phyloP scores from a whole-genome alignment of 78 protist species.

The Polysphondylium violaceum region DNA sequence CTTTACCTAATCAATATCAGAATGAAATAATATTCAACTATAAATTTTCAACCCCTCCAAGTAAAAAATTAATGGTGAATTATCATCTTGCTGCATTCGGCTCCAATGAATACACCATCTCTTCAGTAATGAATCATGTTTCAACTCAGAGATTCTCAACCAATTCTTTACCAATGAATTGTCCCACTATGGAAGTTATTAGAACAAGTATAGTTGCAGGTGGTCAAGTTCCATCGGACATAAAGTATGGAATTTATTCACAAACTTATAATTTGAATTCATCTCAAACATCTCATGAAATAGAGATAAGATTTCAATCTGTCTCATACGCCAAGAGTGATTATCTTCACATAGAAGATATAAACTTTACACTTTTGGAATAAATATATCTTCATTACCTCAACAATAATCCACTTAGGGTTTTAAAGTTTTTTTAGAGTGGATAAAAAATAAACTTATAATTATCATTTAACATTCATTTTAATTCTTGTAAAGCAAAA shows the following conservation, averaged over 20 bases:
- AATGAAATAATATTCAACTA: neutral
- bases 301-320: neutral
- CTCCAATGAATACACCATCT: neutral
- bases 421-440: neutral
- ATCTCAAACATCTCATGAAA: neutral
- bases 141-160: neutral
- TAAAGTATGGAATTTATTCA: slow-evolving; percentile 4
- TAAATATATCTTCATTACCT: neutral
- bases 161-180: slow-evolving; percentile 12
- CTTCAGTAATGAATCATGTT: neutral
- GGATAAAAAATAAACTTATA: neutral
- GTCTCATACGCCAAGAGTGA: neutral
- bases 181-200: slow-evolving; percentile 10
- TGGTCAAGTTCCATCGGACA: slow-evolving; percentile 14
- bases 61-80: neutral
- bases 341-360: neutral
- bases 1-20: neutral
- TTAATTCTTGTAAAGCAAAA: neutral
- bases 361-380: slow-evolving; percentile 2
- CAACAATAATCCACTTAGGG: neutral
- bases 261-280: neutral
- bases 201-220: neutral
- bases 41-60: slow-evolving; percentile 2
- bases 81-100: neutral
- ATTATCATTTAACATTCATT: neutral